A percentile compares a stretch with the other conserved stretches of the same genome.
These are phyloP conservation scores for Fomes fomentarius DNA, from an alignment of 1,284 basidiomycete genomes.

Conservation along the genomic window DNA sequence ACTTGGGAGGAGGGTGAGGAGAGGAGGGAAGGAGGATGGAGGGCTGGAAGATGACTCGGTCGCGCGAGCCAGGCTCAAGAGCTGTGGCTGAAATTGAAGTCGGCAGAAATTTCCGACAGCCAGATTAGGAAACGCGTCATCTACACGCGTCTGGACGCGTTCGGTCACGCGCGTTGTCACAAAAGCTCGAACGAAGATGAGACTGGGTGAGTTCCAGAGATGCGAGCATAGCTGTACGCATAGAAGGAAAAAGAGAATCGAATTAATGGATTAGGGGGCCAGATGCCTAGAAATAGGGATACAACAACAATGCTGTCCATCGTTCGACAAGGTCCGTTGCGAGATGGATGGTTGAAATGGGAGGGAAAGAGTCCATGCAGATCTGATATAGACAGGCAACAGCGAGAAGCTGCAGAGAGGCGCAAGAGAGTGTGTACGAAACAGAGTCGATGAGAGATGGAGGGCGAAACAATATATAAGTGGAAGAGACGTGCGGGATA, in stretches of 20 bases:
- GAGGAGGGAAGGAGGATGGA: background rate
- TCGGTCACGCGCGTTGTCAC: constrained; percentile 17
- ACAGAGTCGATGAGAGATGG: background rate
- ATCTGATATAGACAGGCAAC: no score
- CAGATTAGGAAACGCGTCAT: constrained; percentile 6
- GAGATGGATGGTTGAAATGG: constrained; percentile 9
- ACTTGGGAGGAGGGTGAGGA: background rate
- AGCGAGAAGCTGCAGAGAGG: background rate
- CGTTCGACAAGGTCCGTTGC: constrained; percentile 14
- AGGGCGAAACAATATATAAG: constrained; percentile 3
- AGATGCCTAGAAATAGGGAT: constrained; percentile 9
- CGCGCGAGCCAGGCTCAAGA: constrained; percentile 1
- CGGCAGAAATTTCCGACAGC: constrained; percentile 12
- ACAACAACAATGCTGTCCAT: constrained; percentile 12
- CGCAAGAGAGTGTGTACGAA: background rate
- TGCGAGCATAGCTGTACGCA: background rate
- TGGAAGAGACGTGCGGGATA: background rate
- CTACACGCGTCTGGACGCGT: constrained; percentile 15
- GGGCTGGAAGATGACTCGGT: constrained; percentile 15
- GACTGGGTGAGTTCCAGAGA: background rate
- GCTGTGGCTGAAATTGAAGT: background rate
- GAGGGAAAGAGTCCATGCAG: background rate
- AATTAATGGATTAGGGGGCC: constrained; percentile 13
- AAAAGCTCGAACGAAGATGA: background rate
- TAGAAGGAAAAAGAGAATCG: background rate